Percentiles rank a stretch among this genome's conserved stretches.
Conservation (phyloP, 2,329 filamentous ascomycete genomes). For the Neonectria faginata region DNA sequence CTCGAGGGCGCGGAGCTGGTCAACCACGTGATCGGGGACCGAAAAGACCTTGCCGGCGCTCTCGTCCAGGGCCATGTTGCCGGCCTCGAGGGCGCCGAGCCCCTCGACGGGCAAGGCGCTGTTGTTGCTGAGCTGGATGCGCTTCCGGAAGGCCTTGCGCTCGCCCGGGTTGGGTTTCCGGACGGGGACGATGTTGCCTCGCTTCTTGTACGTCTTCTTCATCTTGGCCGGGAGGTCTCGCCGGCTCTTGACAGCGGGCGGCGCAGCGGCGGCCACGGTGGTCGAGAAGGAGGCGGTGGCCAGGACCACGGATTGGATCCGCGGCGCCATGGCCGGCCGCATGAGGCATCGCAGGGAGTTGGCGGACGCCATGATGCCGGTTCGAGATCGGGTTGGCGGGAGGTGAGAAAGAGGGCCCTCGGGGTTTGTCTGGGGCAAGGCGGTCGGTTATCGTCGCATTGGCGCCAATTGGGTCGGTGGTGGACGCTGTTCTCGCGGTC, state of each 20-base stretch:
- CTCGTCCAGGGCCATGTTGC: conserved; percentile 65
- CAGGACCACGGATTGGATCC: conserved; percentile 49
- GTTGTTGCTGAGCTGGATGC: conserved; percentile 91
- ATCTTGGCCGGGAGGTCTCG: conserved; percentile 53
- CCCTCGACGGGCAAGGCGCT: conserved; percentile 85
- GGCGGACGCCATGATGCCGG: conserved; percentile 52
- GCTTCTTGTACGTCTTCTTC: conserved; percentile 66
- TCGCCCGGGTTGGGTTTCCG: conserved; percentile 79
- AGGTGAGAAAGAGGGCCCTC: conserved; percentile 10
- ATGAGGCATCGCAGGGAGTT: conserved; percentile 58
- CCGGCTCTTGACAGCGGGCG: conserved; percentile 51
- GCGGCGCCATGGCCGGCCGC: conserved; percentile 50
- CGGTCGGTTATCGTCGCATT: conserved; percentile 43
- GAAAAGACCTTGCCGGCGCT: conserved; percentile 75
- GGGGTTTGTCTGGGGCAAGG: conserved; percentile 18
- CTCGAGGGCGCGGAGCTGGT: conserved; percentile 84
- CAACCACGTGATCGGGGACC: conserved; percentile 76
- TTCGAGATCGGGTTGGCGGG: conserved; percentile 5
- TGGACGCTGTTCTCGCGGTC: conserved; percentile 39
- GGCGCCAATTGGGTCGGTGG: conserved; percentile 47
- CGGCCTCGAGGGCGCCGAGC: conserved; percentile 69
- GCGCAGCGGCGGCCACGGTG: conserved; percentile 46
- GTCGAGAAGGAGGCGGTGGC: conserved; percentile 58
- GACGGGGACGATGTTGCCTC: conserved; percentile 54
- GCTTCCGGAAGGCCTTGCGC: conserved; percentile 87